Percentiles rank a stretch among this genome's conserved stretches.
phyloP scores from a whole-genome alignment of 2,329 filamentous ascomycete species.

The Cladosporium colombiae region DNA sequence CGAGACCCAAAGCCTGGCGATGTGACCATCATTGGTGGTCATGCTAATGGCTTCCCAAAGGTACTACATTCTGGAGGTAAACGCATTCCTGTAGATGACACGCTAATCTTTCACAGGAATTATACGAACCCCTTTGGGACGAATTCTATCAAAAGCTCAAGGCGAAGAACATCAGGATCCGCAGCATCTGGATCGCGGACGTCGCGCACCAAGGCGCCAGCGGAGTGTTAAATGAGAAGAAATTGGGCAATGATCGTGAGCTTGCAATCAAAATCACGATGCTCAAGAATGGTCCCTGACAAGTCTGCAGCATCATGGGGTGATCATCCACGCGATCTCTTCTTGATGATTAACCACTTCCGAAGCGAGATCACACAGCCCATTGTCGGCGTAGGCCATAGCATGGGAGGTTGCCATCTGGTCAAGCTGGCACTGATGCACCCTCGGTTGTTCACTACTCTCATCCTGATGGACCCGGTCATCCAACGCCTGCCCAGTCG shows the following conservation, averaged over 20 bases:
- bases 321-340: conserved; percentile 80
- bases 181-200: conserved; percentile 87
- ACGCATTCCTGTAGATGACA: background rate
- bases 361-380: conserved; percentile 77
- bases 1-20: conserved; percentile 68
- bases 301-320: conserved; percentile 69
- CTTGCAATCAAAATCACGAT: conserved; percentile 20
- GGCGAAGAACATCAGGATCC: conserved; percentile 66
- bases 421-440: conserved; percentile 72
- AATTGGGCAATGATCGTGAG: conserved; percentile 81
- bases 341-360: conserved; percentile 83
- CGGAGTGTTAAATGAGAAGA: conserved; percentile 71
- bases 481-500: conserved; percentile 57
- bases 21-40: conserved; percentile 80
- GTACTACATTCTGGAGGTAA: conserved; percentile 43
- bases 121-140: conserved; percentile 91
- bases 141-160: conserved; percentile 66
- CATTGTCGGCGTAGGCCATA: conserved; percentile 82
- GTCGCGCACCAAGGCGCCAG: conserved; percentile 82
- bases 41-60: conserved; percentile 93
- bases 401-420: conserved; percentile 78
- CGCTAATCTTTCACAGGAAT: conserved; percentile 59
- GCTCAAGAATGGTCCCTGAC: conserved; percentile 11
- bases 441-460: conserved; percentile 73
- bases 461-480: conserved; percentile 84